Evolutionary conservation across 768 basidiomycete genomes (phyloP), one percentile per base, ranked within the genome.

Genomic region (Boletus pseudo-olivaceus): DNA sequence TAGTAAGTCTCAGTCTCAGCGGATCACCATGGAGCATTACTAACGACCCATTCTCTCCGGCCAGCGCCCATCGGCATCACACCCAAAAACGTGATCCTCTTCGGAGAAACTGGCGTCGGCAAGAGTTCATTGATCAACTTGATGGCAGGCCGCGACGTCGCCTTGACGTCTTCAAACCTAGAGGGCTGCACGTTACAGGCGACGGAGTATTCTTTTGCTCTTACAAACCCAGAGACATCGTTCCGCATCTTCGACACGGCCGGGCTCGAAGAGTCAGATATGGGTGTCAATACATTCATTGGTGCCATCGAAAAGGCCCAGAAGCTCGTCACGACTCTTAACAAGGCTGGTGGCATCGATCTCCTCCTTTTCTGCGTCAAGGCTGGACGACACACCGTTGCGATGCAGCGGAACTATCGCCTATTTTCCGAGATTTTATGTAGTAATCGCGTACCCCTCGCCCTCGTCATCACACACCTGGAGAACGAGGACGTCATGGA

Each of bases 221-320:
- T 42, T 8, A 17, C 41, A 17, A 27, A 27, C 15, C 7, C 41
- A 1, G 14, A 26, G 12, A 23, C 8, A 2, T 42, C 15, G 8
- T 9, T 42, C 14, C 41, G 15, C 5, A 7, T 40, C 1, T 40
- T 40, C 39, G 23, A 23, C 23, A 23, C 23, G 23, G 23, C 23
- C 23, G 23, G 23, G 23, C 23, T 23, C 23, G 23, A 20, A 20
- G 39, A 40, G 19, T 3, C 39, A 20, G 39, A 27, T 4, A 49
- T 49, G 23, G 46, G 41, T 15, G 3, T n/a, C 38, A 37, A 44
- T 29, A 6, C 23, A 15, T 51, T 54, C 17, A 7, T 60, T 1
- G n/a, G 19, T 2, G 47, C 58, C 17, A 47, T 60, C 38, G 41
- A 47, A 20, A 59, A 61, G 7, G 58, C 54, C 0, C 34, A 54